Conservation (phyloP, 176 grass and related monocot species). For the Aegilops umbellulata region DNA sequence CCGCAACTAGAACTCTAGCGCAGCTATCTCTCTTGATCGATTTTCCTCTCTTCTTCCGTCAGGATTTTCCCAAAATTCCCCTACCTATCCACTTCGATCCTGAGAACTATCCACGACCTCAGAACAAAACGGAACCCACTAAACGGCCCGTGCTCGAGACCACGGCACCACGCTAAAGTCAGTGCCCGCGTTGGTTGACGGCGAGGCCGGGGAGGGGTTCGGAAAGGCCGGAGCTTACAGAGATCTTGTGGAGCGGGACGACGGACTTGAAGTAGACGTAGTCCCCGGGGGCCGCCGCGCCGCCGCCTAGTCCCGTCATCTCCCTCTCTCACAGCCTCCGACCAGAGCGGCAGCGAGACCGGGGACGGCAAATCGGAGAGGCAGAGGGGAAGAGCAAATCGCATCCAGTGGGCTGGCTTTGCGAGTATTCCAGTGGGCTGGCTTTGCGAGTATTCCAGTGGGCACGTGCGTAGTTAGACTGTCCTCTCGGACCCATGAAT, state of each 20-base stretch:
- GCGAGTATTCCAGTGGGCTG: neutral
- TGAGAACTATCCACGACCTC: neutral
- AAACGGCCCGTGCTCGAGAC: neutral
- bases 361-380: neutral
- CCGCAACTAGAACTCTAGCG: neutral
- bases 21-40: neutral
- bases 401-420: neutral
- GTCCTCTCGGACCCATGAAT: too few species aligned
- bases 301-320: slow-evolving; percentile 36
- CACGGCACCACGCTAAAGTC: neutral
- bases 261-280: slow-evolving; percentile 94
- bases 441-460: too few species aligned
- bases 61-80: neutral
- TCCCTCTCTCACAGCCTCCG: neutral
- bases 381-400: neutral
- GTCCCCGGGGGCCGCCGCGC: slow-evolving; percentile 58
- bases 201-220: neutral
- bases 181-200: neutral
- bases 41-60: neutral
- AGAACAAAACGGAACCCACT: neutral
- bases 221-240: slow-evolving; percentile 40
- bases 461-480: too few species aligned
- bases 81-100: neutral
- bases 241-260: slow-evolving; percentile 96
- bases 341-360: neutral